Evolutionary conservation across 129 eudicot species (phyloP).

Genomic region (Dittrichia graveolens): DNA sequence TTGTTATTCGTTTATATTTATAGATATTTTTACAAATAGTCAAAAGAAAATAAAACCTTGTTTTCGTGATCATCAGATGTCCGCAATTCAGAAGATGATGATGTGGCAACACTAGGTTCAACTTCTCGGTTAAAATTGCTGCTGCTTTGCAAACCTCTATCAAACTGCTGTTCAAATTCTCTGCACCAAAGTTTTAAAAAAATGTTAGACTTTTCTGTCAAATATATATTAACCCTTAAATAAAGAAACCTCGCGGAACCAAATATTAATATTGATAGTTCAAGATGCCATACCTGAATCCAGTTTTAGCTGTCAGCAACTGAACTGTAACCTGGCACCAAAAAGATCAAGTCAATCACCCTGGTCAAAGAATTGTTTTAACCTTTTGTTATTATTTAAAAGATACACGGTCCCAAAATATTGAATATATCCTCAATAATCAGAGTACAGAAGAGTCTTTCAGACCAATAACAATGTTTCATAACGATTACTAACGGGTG

Average conservation of each 20-base stretch:
- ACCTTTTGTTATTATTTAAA: too few species aligned
- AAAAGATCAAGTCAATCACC: slow-evolving; percentile 25
- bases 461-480: too few species aligned
- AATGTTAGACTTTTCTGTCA: slow-evolving; percentile 18
- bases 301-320: slow-evolving; percentile 92
- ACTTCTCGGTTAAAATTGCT: slow-evolving; percentile 43
- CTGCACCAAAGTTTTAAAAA: slow-evolving; percentile 38
- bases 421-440: too few species aligned
- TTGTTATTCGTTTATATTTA: background rate
- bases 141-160: slow-evolving; percentile 66
- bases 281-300: slow-evolving; percentile 71
- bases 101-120: slow-evolving; percentile 39
- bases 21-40: background rate
- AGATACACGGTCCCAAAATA: too few species aligned
- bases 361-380: background rate
- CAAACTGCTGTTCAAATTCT: slow-evolving; percentile 98
- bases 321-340: slow-evolving; percentile 85
- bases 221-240: background rate
- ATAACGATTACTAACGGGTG: too few species aligned
- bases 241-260: slow-evolving; percentile 1
- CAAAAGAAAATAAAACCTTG: slow-evolving; percentile 47
- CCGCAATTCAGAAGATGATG: slow-evolving; percentile 46
- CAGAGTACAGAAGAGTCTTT: too few species aligned
- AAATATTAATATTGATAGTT: slow-evolving; percentile 5
- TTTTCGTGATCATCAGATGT: slow-evolving; percentile 41